Base-by-base conservation (phyloP, 306 rosid species). In the Pachyrhizus erosus region DNA sequence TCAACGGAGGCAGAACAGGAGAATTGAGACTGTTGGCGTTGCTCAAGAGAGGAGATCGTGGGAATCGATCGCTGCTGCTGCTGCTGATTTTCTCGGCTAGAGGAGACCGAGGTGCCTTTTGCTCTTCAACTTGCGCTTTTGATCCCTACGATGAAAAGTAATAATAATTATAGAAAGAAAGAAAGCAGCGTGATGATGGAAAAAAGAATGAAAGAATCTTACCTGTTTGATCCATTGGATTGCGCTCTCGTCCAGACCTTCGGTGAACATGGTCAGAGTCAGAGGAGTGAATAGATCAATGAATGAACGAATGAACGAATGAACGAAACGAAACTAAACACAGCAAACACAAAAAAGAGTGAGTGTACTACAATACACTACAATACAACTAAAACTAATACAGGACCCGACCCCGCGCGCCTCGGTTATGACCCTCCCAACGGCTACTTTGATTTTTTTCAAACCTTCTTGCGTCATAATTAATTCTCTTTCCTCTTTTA, bases 181-280 rank as follows among this genome's bases (percentile, higher is more conserved):
- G 68, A 43, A 2, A 2, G 4, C n/a, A n/a, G n/a, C n/a, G n/a
- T n/a, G n/a, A n/a, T n/a, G n/a, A n/a, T n/a, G n/a, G n/a, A n/a
- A 40, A 6, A n/a, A 26, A 39, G 23, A 70, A n/a, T 20, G 29
- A n/a, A 17, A 24, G 26, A 33, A 0, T 12, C 18, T 27, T 49
- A 93, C 97, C 97, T 90, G 91, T 5, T 96, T 93, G 85, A 96
- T 87, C 99, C 99, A 96, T 77, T 90, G 78, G 75, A 96, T 89
- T 1, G 99, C 98, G 78, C 39, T 92, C 81, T 96, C 98, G 80
- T 96, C 99, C 0, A 96, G 92, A 40, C 99, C 99, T 83, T 96
- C 89, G 0, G 97, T 92, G 90, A 96, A 96, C 99, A 93, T 95
- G 2, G 4, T 58, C 40, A 21, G 10, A 27, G 31, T 27, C 31